These are phyloP conservation scores for Monosporascus sp. DNA, from an alignment of 2,329 filamentous ascomycete genomes.

Conservation along the genomic window DNA sequence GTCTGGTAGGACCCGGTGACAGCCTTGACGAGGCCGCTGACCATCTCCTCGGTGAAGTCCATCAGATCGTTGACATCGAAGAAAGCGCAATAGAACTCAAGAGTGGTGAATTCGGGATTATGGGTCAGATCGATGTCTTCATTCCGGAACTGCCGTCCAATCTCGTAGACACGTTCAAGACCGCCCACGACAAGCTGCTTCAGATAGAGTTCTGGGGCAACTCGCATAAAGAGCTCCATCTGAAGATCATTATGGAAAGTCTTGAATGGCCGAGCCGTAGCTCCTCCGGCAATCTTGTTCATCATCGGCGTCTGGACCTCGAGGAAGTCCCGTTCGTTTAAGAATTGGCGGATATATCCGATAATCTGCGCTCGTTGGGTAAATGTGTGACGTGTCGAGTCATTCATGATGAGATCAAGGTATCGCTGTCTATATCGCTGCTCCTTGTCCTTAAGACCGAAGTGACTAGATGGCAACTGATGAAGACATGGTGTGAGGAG, in stretches of 20 bases:
- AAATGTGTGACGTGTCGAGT: conserved; percentile 76
- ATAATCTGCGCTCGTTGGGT: conserved; percentile 83
- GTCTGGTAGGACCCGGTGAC: conserved; percentile 83
- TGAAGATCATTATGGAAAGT: conserved; percentile 96
- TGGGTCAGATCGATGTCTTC: conserved; percentile 90
- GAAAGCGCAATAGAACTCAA: conserved; percentile 96
- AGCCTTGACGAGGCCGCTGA: conserved; percentile 83
- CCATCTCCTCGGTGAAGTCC: conserved; percentile 87
- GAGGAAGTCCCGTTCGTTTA: conserved; percentile 82
- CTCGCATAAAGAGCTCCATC: conserved; percentile 91
- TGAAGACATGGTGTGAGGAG: conserved; percentile 89
- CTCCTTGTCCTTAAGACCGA: conserved; percentile 93
- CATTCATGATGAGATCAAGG: conserved; percentile 96
- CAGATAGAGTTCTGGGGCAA: conserved; percentile 92
- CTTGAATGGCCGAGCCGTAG: conserved; percentile 89
- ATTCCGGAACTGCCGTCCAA: conserved; percentile 94
- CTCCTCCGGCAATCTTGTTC: conserved; percentile 91
- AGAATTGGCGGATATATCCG: conserved; percentile 81
- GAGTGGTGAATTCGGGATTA: conserved; percentile 97
- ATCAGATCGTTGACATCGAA: conserved; percentile 89
- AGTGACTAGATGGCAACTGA: conserved; percentile 83
- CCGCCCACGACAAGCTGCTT: conserved; percentile 96
- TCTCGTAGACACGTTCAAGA: conserved; percentile 89
- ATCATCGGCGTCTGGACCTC: conserved; percentile 98
- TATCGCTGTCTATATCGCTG: conserved; percentile 90